Evolutionary conservation across 495 filamentous ascomycete species (phyloP), one percentile per base, ranked within the genome.

Genomic region (Penicillium alfredii): DNA sequence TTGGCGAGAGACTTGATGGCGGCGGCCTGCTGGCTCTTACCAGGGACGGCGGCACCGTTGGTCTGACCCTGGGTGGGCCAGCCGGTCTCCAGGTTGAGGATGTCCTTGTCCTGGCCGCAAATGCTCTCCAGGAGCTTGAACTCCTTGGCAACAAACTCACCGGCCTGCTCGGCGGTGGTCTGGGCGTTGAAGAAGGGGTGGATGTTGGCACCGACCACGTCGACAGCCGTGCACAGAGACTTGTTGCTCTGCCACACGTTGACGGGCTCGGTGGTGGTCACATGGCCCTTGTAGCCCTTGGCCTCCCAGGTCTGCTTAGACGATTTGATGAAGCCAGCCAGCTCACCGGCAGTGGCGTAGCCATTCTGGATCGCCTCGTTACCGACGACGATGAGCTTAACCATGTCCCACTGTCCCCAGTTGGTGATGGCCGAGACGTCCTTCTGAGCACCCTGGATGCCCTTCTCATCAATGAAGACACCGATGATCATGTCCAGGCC

Each of bases 101-200:
- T 82, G 14, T 64, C 51, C 70, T 78, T 78, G 55, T 71, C 72
- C 17, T 58, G 37, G 72, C n/a, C n/a, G n/a, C 90, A 97, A 40
- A 80, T 58, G 1, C 49, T 51, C 49, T 79, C 71, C 30, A 92
- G 75, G 45, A 80, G 56, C 8, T 69, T 59, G 36, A 90, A 72
- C 71, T 93, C 78, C 41, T 58, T 37, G 26, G 62, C 55, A 40
- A 85, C 80, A 61, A 94, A 94, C 23, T 58, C 49, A 58, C 90
- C 90, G 30, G 89, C 90, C 29, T 74, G 35, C 2, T 49, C 47
- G 31, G 88, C 73, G 35, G 54, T 45, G 27, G 79, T 74, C 27
- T 66, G 55, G 31, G 77, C 44, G 75, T 93, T 88, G 82, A 95
- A 97, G 81, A 83, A 97, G 58, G 88, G 80, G 63, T 97, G 90